Evolutionary conservation across 129 eudicot genomes (phyloP), one percentile per base, ranked within the genome.

Genomic region (Artemisia argyi): DNA sequence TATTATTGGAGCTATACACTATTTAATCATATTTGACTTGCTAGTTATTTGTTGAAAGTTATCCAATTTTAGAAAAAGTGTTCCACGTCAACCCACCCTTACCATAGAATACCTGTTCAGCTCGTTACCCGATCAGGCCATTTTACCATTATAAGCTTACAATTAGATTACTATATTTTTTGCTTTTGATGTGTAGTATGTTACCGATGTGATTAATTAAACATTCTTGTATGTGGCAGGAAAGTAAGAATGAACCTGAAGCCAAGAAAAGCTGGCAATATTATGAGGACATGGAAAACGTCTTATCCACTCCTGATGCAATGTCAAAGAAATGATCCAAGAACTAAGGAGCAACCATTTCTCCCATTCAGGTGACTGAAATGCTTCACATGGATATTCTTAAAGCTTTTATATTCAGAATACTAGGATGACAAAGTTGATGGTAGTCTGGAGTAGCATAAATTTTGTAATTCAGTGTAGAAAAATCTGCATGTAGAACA

Each of bases 261-360:
- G 66, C 79, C 78, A 82, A 66, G 74, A 85, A 83, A 75, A 85
- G 82, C 73, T 95, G 97, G 99, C 88, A 91, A 52, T 85, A 88
- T 79, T 91, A 68, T 26, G 73, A 83, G 7, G 97, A 88, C 42
- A 73, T 95, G 85, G 52, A 86, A 54, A 69, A 74, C 61, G 78
- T 95, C 14, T 67, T 94, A 20, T 83, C 86, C n/a, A 60, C 76
- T 50, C 69, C 78, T 77, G 95, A 83, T 76, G 77, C 75, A n/a
- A 76, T 30, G 28, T 62, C 61, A 30, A 71, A 52, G 30, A 89
- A 87, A 73, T 92, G 85, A 85, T 51, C 46, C 10, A 44, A 76
- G 42, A 47, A 30, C 53, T 49, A 49, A 52, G 57, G 6, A 17
- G 19, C 8, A 14, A 13, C 47, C 42, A 28, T 61, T 61, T 61